phyloP scores from a whole-genome alignment of 129 eudicot genomes.

The Chrysanthemum lavandulifolium region DNA sequence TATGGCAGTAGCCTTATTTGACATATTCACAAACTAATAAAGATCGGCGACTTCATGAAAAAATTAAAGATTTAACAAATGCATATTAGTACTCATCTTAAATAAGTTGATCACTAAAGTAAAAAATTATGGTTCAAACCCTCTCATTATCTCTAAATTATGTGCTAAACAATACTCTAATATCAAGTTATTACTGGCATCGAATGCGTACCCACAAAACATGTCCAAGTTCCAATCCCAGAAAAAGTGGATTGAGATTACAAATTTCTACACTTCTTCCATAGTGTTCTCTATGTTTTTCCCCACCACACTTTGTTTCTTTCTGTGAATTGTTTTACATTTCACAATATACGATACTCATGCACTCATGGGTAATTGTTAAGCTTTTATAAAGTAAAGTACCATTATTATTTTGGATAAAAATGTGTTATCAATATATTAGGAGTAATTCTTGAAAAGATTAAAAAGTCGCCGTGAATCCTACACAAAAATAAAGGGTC shows the following conservation, averaged over 20 bases:
- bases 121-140: neutral
- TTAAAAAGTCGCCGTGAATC: no score
- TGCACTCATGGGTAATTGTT: neutral
- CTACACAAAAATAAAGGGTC: no score
- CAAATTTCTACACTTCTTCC: constrained; percentile 27
- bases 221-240: constrained; percentile 34
- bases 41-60: no score
- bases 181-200: constrained; percentile 9
- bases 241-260: constrained; percentile 27
- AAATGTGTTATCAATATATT: no score
- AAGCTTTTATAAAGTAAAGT: neutral
- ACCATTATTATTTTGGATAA: neutral
- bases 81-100: no score
- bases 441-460: no score
- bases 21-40: no score
- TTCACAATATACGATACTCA: constrained; percentile 28
- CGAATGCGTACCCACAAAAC: constrained; percentile 20
- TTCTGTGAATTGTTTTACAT: constrained; percentile 15
- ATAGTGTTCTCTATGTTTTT: constrained; percentile 27
- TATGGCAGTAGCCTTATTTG: no score
- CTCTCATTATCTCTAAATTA: neutral
- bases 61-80: no score
- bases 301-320: constrained; percentile 27
- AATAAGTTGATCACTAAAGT: neutral
- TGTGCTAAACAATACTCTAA: neutral